These are phyloP conservation scores for Eleusine coracana DNA, from an alignment of 176 grass and related monocot genomes.

Conservation along the genomic window DNA sequence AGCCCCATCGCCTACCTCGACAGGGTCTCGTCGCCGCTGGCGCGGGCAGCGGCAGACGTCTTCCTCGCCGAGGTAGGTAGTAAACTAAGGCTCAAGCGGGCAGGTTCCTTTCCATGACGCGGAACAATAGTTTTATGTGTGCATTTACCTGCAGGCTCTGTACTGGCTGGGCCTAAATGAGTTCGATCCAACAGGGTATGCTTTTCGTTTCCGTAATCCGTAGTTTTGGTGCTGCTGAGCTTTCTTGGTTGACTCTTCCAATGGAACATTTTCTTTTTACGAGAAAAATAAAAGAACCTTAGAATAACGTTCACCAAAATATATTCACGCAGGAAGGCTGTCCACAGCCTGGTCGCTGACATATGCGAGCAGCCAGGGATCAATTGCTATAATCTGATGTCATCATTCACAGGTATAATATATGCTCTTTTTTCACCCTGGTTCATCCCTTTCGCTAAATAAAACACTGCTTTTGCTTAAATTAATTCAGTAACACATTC, in stretches of 20 bases:
- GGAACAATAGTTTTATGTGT: background rate
- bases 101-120: too few relatives aligned
- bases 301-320: background rate
- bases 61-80: conserved; percentile 50
- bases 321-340: conserved; percentile 29
- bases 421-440: background rate
- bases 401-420: conserved; percentile 48
- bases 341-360: conserved; percentile 30
- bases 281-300: too few relatives aligned
- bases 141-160: conserved; percentile 13
- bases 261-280: background rate
- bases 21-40: conserved; percentile 45
- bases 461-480: background rate
- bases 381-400: conserved; percentile 53
- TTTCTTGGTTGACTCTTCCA: background rate
- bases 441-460: background rate
- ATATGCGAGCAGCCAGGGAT: conserved; percentile 55
- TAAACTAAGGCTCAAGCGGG: background rate
- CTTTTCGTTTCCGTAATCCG: background rate
- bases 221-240: background rate
- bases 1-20: conserved; percentile 55
- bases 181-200: conserved; percentile 47
- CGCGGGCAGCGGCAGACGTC: conserved; percentile 39
- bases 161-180: conserved; percentile 50
- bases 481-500: background rate